These are phyloP conservation scores for Cardiospermum halicacabum DNA, from an alignment of 345 rosid species.

Conservation along the genomic window DNA sequence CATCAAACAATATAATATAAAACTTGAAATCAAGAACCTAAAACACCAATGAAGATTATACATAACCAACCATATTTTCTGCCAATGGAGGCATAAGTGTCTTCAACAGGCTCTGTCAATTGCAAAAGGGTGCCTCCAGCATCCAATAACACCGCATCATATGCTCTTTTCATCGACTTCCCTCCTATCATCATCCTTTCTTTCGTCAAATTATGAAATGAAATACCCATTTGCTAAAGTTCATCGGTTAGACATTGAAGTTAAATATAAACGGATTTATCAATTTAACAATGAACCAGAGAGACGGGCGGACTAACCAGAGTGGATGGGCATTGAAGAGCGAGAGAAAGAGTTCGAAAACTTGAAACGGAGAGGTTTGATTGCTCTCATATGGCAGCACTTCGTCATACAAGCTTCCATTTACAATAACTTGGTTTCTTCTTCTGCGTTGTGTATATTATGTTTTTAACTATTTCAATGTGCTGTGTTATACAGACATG, in stretches of 20 bases:
- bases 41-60: slow-evolving; percentile 15
- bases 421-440: background rate
- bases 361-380: slow-evolving; percentile 31
- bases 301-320: too few relatives aligned
- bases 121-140: slow-evolving; percentile 94
- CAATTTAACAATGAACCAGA: background rate
- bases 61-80: slow-evolving; percentile 52
- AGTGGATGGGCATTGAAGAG: slow-evolving; percentile 28
- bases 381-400: slow-evolving; percentile 37
- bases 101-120: slow-evolving; percentile 64
- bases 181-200: slow-evolving; percentile 13
- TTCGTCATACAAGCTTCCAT: slow-evolving; percentile 65
- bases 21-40: background rate
- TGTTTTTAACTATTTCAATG: too few relatives aligned
- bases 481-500: too few relatives aligned
- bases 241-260: background rate
- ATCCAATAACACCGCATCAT: slow-evolving; percentile 76
- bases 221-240: background rate
- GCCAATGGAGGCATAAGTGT: slow-evolving; percentile 74
- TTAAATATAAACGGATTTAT: background rate
- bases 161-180: slow-evolving; percentile 40
- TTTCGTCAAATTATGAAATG: background rate
- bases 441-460: background rate
- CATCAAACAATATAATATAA: too few relatives aligned
- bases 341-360: slow-evolving; percentile 21